Conservation (phyloP, 1,284 basidiomycete species). For the Phellinidium pouzarii region DNA sequence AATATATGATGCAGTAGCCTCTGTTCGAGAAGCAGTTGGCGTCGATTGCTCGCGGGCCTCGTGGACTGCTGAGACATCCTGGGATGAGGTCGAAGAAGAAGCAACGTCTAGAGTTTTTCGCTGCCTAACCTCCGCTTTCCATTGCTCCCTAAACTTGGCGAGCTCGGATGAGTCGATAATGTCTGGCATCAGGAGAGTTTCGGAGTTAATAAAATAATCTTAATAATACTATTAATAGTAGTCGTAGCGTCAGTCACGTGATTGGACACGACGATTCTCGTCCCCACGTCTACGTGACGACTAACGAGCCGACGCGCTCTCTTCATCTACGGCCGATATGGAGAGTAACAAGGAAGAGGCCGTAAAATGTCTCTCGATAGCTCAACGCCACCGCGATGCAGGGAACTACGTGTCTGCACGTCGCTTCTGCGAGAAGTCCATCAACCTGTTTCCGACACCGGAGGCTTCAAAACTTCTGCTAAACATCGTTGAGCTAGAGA, state of each 20-base stretch:
- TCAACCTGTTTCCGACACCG: constrained; percentile 76
- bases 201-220: too few relatives aligned
- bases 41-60: background rate
- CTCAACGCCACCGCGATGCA: constrained; percentile 64
- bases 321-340: constrained; percentile 37
- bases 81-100: background rate
- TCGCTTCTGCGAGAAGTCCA: constrained; percentile 88
- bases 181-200: background rate
- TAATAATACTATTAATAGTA: too few relatives aligned
- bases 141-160: constrained; percentile 63
- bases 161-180: constrained; percentile 44
- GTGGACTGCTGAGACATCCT: background rate
- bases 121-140: constrained; percentile 60
- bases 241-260: too few relatives aligned
- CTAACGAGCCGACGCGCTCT: constrained; percentile 7
- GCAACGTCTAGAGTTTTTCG: constrained; percentile 24
- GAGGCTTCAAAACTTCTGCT: constrained; percentile 69
- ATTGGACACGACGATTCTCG: too few relatives aligned
- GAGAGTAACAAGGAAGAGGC: constrained; percentile 91
- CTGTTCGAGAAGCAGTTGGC: background rate
- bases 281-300: constrained; percentile 5
- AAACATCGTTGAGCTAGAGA: constrained; percentile 44
- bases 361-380: constrained; percentile 70
- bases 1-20: background rate
- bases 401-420: constrained; percentile 74